phyloP scores from a whole-genome alignment of 176 grass and related monocot genomes.

The Carex pumila region DNA sequence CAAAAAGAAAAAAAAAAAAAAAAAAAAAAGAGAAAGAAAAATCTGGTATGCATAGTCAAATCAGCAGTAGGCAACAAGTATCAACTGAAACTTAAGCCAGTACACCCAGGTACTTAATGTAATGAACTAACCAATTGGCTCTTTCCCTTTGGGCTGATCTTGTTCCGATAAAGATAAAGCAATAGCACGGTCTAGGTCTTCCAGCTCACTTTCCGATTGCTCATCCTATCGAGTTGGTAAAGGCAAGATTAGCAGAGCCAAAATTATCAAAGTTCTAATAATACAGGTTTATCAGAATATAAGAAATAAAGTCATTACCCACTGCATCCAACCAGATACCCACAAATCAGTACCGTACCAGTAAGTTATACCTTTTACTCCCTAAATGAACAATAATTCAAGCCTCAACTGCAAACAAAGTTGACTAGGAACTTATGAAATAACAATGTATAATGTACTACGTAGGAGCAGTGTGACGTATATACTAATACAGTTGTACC shows the following conservation, averaged over 20 bases:
- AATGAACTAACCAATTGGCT: slow-evolving; percentile 54
- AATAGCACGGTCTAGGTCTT: slow-evolving; percentile 86
- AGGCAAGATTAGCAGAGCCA: slow-evolving; percentile 8
- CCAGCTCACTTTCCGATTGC: slow-evolving; percentile 34
- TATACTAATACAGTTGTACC: not conserved
- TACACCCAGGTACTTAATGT: not conserved
- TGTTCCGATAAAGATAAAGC: slow-evolving; percentile 72
- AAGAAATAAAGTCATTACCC: not conserved
- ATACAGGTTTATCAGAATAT: not conserved
- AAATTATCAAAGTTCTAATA: not conserved
- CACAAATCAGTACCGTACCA: not conserved
- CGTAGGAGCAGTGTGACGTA: not conserved
- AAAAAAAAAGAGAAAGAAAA: not conserved
- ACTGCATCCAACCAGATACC: not conserved
- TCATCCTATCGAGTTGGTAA: slow-evolving; percentile 30
- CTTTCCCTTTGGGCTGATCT: slow-evolving; percentile 62
- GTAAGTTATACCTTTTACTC: not conserved
- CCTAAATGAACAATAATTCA: not conserved
- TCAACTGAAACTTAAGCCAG: not conserved
- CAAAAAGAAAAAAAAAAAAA: not conserved
- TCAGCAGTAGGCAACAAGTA: not conserved
- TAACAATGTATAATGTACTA: not conserved
- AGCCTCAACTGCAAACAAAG: not conserved
- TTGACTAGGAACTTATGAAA: not conserved
- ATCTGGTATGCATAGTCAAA: not conserved